Evolutionary conservation across 2,329 filamentous ascomycete genomes (phyloP).

Genomic region (Purpureocillium takamizusanense): DNA sequence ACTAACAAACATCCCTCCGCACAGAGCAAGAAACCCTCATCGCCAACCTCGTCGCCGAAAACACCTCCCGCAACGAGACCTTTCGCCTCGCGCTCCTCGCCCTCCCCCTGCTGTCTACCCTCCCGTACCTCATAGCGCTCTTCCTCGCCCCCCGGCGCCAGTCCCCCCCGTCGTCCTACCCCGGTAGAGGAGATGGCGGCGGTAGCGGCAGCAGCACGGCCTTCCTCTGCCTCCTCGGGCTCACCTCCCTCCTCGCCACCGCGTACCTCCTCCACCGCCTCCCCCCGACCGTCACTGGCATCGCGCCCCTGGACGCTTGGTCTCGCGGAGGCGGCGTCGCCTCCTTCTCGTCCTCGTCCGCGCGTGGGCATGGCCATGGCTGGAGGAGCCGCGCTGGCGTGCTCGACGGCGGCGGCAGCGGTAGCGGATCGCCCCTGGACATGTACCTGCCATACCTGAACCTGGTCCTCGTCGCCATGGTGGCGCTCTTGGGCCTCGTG

Average conservation of each 20-base stretch:
- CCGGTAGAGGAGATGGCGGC: no score
- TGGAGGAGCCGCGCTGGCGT: slow-evolving; percentile 8
- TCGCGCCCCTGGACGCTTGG: slow-evolving; percentile 39
- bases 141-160: slow-evolving; percentile 16
- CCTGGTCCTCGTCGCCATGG: slow-evolving; percentile 41
- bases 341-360: no score
- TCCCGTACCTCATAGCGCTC: slow-evolving; percentile 40
- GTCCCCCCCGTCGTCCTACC: no score
- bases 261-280: slow-evolving; percentile 51
- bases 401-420: slow-evolving; percentile 4
- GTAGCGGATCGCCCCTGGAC: slow-evolving; percentile 38
- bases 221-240: slow-evolving; percentile 43
- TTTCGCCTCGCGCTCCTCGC: slow-evolving; percentile 49
- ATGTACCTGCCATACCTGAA: slow-evolving; percentile 54
- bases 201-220: slow-evolving; percentile 10
- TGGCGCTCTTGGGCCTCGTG: slow-evolving; percentile 35
- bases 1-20: no score
- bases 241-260: slow-evolving; percentile 55
- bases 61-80: slow-evolving; percentile 47
- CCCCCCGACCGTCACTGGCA: slow-evolving; percentile 45
- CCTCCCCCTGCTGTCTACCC: slow-evolving; percentile 46
- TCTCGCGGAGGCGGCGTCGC: slow-evolving; percentile 14
- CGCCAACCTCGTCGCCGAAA: slow-evolving; percentile 40
- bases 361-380: no score
- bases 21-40: slow-evolving; percentile 60